Evolutionary conservation across 768 basidiomycete species (phyloP).

Genomic region (Tulasnella sp.): DNA sequence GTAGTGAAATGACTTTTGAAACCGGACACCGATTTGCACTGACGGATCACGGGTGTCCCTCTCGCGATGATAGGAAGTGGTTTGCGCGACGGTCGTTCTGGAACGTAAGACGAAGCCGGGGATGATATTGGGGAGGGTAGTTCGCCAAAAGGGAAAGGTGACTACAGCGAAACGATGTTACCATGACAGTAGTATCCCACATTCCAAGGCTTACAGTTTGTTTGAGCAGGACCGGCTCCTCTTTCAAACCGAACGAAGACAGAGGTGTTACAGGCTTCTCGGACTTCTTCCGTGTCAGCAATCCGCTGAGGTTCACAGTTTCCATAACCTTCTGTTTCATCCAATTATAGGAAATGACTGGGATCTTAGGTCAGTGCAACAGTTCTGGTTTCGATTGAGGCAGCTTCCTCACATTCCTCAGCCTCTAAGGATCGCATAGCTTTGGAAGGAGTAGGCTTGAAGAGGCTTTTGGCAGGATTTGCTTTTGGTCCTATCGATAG

Average conservation of each 20-base stretch:
- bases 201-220: too few species aligned
- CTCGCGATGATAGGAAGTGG: too few species aligned
- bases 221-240: neutral
- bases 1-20: too few species aligned
- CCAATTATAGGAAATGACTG: neutral
- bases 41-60: too few species aligned
- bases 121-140: too few species aligned
- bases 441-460: constrained; percentile 1
- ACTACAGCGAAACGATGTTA: too few species aligned
- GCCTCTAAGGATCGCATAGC: neutral
- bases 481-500: neutral
- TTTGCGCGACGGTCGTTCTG: too few species aligned
- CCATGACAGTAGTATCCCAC: too few species aligned
- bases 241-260: neutral
- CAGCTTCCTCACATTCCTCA: neutral
- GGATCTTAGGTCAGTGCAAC: neutral
- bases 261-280: neutral
- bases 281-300: neutral
- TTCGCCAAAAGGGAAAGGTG: too few species aligned
- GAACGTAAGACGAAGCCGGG: too few species aligned
- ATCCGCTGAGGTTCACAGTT: neutral
- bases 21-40: too few species aligned
- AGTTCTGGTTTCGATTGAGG: neutral
- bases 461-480: neutral
- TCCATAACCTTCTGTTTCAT: constrained; percentile 1